Conservation (phyloP, 1,139 yeast species). For the Blastobotrys malaysiensis region DNA sequence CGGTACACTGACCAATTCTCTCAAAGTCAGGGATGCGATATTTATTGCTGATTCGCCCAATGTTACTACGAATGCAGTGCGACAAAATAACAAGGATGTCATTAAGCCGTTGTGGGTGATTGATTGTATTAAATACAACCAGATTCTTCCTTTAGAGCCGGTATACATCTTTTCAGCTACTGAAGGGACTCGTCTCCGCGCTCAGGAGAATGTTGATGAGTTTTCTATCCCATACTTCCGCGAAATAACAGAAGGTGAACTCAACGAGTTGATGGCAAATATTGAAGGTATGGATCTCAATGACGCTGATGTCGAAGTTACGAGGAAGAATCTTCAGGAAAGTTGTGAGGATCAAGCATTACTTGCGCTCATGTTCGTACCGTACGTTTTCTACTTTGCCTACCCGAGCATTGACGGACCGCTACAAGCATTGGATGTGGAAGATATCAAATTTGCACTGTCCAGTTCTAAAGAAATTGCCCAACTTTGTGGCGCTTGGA, state of each 20-base stretch:
- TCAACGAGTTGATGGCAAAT: conserved; percentile 13
- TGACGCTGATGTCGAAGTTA: conserved; percentile 1
- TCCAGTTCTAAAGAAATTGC: neutral
- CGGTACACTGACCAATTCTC: conserved; percentile 23
- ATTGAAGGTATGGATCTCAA: conserved; percentile 3
- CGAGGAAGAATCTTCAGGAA: conserved; percentile 1
- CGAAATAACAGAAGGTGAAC: conserved; percentile 11
- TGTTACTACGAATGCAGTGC: conserved; percentile 41
- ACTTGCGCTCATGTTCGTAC: conserved; percentile 12
- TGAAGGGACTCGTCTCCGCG: conserved; percentile 10
- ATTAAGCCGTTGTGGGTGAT: conserved; percentile 66
- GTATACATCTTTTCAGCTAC: conserved; percentile 43
- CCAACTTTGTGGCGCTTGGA: neutral
- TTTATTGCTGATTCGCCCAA: conserved; percentile 47
- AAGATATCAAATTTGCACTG: neutral
- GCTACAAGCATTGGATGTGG: neutral
- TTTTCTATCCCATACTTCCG: conserved; percentile 29
- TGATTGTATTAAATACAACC: conserved; percentile 49
- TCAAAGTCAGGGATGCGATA: conserved; percentile 20
- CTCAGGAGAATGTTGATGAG: conserved; percentile 22
- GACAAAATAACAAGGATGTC: conserved; percentile 47
- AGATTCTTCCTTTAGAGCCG: conserved; percentile 54
- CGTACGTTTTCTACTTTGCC: conserved; percentile 12
- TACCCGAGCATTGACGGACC: neutral
- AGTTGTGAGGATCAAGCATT: conserved; percentile 1